Base-by-base conservation (phyloP, 768 basidiomycete genomes). In the Mycena polygramma region DNA sequence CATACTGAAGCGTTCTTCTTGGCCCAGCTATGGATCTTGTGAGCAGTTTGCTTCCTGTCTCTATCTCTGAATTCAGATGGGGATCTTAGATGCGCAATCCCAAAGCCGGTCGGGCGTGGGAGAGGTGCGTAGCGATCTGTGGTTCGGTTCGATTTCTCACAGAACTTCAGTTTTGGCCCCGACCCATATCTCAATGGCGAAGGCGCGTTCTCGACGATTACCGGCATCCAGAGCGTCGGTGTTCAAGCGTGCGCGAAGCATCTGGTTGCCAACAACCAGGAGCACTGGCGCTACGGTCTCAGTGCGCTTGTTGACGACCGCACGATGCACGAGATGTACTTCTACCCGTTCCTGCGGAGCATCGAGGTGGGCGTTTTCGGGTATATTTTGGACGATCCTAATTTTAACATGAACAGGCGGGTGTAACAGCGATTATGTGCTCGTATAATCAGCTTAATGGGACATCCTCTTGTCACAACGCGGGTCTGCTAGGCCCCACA, bases 381-480 rank as follows among this genome's bases (percentile, higher is more conserved):
- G n/a, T n/a, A n/a, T n/a, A n/a, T n/a, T n/a, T n/a, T n/a, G n/a
- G n/a, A n/a, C n/a, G n/a, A n/a, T n/a, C n/a, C n/a, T n/a, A n/a
- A n/a, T n/a, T n/a, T n/a, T n/a, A n/a, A n/a, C n/a, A n/a, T n/a
- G n/a, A n/a, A n/a, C 22, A 74, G 74, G 82, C 83, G 9, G 80
- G 79, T 35, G 81, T 83, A 2, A 77, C 77, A 22, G 54, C 71
- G n/a, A 69, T 82, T 14, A 83, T 83, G 82, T 75, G 74, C 55
- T 46, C 68, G 19, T 74, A 53, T 51, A 81, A 81, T 53, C 76
- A 80, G 51, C 63, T 84, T 69, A 84, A 85, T 43, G 74, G 82
- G 10, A 83, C 86, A 2, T 86, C 81, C 45, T 81, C 85, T 0
- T 86, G 86, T 75, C 82, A 87, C 66, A 84, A 84, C 63, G 74